These are phyloP conservation scores for Craspedostauros australis DNA, from an alignment of 108 stramenopile genomes.

Conservation along the genomic window DNA sequence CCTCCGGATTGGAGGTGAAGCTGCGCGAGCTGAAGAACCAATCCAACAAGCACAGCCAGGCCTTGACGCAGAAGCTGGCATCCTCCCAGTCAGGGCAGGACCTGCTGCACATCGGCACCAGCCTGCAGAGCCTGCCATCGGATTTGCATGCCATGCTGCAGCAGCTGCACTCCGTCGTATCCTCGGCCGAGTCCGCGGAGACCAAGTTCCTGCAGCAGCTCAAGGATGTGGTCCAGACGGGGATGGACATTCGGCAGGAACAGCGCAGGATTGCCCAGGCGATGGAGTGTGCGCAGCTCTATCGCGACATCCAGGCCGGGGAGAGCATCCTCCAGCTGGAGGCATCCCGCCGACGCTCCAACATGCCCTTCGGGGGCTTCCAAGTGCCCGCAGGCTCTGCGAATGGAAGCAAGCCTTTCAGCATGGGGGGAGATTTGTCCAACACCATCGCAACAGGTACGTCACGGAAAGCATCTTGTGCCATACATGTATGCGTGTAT, in stretches of 20 bases:
- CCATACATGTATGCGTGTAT: no score
- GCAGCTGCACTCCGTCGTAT: slow-evolving; percentile 55
- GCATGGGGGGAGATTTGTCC: no score
- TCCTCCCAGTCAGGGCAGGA: slow-evolving; percentile 80
- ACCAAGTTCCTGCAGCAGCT: slow-evolving; percentile 36
- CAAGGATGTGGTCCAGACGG: slow-evolving; percentile 41
- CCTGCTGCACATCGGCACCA: slow-evolving; percentile 76
- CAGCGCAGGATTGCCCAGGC: slow-evolving; percentile 38
- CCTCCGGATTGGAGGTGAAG: slow-evolving; percentile 39
- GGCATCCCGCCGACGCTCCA: slow-evolving; percentile 8
- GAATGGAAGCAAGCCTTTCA: no score
- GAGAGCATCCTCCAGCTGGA: slow-evolving; percentile 43
- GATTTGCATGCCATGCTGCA: slow-evolving; percentile 68
- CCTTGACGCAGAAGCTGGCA: slow-evolving; percentile 74
- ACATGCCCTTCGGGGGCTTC: no score
- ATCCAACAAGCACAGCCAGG: slow-evolving; percentile 58
- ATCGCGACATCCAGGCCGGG: slow-evolving; percentile 59
- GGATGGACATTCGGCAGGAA: slow-evolving; percentile 37
- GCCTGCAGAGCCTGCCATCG: slow-evolving; percentile 66
- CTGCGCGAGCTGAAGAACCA: slow-evolving; percentile 35
- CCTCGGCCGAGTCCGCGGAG: slow-evolving; percentile 46
- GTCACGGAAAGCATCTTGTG: no score
- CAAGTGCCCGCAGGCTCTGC: no score
- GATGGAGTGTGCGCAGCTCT: slow-evolving; percentile 59
- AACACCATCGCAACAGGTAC: no score